Conservation (phyloP, 2,329 filamentous ascomycete species). For the Fusarium cicatricum region DNA sequence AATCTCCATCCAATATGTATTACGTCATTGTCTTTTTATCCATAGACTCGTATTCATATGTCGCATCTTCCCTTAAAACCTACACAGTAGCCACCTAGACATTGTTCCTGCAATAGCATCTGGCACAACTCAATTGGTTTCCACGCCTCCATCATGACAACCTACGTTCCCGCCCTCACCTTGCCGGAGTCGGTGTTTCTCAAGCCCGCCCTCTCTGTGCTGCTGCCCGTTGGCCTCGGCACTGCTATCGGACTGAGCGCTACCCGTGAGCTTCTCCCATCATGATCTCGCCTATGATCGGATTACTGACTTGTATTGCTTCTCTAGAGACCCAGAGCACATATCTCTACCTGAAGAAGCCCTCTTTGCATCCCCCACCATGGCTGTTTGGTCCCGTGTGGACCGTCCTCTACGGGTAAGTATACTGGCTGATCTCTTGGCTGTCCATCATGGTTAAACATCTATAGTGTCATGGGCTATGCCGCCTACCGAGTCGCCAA, state of each 20-base stretch:
- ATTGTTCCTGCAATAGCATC: conserved; percentile 1
- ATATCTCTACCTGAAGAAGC: conserved; percentile 74
- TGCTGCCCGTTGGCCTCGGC: conserved; percentile 78
- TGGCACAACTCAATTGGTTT: not conserved
- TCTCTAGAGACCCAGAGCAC: conserved; percentile 64
- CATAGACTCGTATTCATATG: not conserved
- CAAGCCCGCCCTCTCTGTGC: conserved; percentile 74
- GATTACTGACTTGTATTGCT: not conserved
- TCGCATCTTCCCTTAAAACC: not conserved
- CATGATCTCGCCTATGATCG: not conserved
- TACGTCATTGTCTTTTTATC: conserved; percentile 36
- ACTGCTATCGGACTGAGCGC: conserved; percentile 76
- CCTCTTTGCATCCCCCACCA: conserved; percentile 67
- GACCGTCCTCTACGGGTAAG: conserved; percentile 69
- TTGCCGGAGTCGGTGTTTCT: conserved; percentile 76
- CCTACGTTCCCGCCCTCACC: conserved; percentile 79
- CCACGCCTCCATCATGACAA: conserved; percentile 68
- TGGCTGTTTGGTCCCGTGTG: conserved; percentile 71
- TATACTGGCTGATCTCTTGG: not conserved
- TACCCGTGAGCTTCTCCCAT: conserved; percentile 60
- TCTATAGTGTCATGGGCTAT: conserved; percentile 78
- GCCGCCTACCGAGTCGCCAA: conserved; percentile 81
- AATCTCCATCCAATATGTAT: conserved; percentile 23
- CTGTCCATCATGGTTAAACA: not conserved
- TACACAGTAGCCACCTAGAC: not conserved